Base-by-base conservation (phyloP, 495 filamentous ascomycete species). In the Aspergillus bertholletiae region DNA sequence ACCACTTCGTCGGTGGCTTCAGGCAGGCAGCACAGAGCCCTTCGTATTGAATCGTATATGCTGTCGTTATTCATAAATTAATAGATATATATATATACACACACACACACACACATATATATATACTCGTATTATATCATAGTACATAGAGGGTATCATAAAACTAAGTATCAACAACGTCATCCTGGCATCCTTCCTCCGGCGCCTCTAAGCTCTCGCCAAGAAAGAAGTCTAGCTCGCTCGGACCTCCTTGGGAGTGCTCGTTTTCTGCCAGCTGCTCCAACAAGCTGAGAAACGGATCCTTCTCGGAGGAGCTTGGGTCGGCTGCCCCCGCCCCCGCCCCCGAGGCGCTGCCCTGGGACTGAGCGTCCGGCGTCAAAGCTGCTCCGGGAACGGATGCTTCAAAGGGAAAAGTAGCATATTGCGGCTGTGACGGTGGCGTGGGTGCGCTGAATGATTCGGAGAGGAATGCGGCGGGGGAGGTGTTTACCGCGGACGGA, bases 181-280 rank as follows among this genome's bases (percentile, higher is more conserved):
- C 17, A 30, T 17, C 23, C 39, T 17, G 8, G 22, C 37, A n/a
- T 44, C 39, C 37, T 2, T 43, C 39, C 39, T 18, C 39, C 1
- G 39, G 18, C 55, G 50, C 26, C 17, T 64, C 61, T 34, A 64
- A 52, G 37, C 55, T 54, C 46, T 60, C 61, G 7, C 50, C 55
- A 46, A 89, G 66, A 59, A 89, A 89, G 71, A 88, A 92, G 57
- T 88, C 86, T 54, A 88, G 60, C 63, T 90, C 87, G 61, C 82
- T 88, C 24, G 84, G 85, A 22, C 83, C 80, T 7, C 77, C 76
- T 41, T 72, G 77, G 27, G 72, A 69, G 48, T 81, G 68, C 63
- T 90, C 88, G 62, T 89, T 90, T 67, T 91, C 87, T 0, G 88
- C 88, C 52, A 93, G 69, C 71, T 91, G 88, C 64, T 93, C 88